Conservation (phyloP, 805 yeast species). For the Kregervanrija delftensis region DNA sequence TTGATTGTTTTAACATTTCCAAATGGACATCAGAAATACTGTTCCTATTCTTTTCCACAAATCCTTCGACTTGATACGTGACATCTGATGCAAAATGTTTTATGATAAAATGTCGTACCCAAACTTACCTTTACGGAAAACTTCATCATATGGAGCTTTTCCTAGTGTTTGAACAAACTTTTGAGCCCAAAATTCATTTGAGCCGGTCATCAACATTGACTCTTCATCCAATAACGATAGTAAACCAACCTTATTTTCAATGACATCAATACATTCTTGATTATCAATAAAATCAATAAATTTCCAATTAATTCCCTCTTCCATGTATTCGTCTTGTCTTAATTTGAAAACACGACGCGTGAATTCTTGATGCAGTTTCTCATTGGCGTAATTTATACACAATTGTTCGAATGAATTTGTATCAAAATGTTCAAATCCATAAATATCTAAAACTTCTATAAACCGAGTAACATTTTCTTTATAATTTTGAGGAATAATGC, state of each 20-base stretch:
- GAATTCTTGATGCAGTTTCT: slow-evolving; percentile 93
- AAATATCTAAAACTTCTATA: slow-evolving; percentile 94
- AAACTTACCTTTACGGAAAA: slow-evolving; percentile 88
- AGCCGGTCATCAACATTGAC: slow-evolving; percentile 88
- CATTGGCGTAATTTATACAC: slow-evolving; percentile 95
- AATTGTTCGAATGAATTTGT: slow-evolving; percentile 94
- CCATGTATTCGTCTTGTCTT: slow-evolving; percentile 91
- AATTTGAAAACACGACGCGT: slow-evolving; percentile 95
- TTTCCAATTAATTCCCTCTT: slow-evolving; percentile 92
- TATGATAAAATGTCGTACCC: slow-evolving; percentile 85
- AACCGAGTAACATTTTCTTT: slow-evolving; percentile 56
- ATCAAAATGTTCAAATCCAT: slow-evolving; percentile 95
- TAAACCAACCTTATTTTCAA: slow-evolving; percentile 84
- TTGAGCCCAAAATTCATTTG: slow-evolving; percentile 85
- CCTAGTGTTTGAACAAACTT: slow-evolving; percentile 82
- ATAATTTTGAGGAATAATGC: slow-evolving; percentile 71
- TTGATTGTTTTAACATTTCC: slow-evolving; percentile 68
- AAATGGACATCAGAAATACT: slow-evolving; percentile 94
- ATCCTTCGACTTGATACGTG: slow-evolving; percentile 85
- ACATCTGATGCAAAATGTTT: slow-evolving; percentile 95
- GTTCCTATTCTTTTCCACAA: slow-evolving; percentile 94
- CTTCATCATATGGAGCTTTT: slow-evolving; percentile 66
- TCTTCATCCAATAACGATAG: slow-evolving; percentile 89
- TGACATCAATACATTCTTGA: slow-evolving; percentile 91
- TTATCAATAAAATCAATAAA: slow-evolving; percentile 94